Evolutionary conservation across 2,329 filamentous ascomycete species (phyloP), one percentile per base, ranked within the genome.

Genomic region (Nemania sp.): DNA sequence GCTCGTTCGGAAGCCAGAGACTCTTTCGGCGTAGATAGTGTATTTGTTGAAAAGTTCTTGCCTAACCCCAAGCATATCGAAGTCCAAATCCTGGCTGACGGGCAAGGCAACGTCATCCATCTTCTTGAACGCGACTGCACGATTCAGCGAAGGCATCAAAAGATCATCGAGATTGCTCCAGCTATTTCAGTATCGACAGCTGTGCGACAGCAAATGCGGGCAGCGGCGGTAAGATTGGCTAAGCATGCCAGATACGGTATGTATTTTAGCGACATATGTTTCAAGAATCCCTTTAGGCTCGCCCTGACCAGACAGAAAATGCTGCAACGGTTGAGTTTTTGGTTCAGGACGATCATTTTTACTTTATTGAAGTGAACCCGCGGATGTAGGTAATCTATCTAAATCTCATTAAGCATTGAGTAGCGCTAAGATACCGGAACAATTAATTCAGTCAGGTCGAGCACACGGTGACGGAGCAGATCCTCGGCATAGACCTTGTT

Each of bases 391-490:
- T 51, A 11, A 5, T 35, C 32, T 35, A 35, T 35, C 11, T 35
- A 35, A 35, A 35, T 35, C 32, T 6, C n/a, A n/a, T n/a, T n/a
- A n/a, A n/a, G n/a, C n/a, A n/a, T n/a, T 35, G 32, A 35, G 6
- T 6, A 35, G 11, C 6, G 32, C 32, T 35, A 35, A 35, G 5
- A 35, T 35, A 35, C 32, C 6, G 32, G 32, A 35, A 35, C 32
- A 35, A 35, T 35, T 11, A 35, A 35, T 26, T 11, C 51, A 53
- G 51, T 15, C 51, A 53, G 13, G 51, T 53, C 26, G 51, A 53
- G 27, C 51, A 53, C 18, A 53, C 51, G 5, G 51, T 53, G 51
- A 53, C 51, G 13, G 51, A 53, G 27, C 15, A 53, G 51, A 35
- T 53, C 18, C 26, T 35, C 27, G 26, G 20, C 18, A 53, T 53